Evolutionary conservation across 192 early-diverging fungal species (phyloP).

Genomic region (Linnemannia zychae): DNA sequence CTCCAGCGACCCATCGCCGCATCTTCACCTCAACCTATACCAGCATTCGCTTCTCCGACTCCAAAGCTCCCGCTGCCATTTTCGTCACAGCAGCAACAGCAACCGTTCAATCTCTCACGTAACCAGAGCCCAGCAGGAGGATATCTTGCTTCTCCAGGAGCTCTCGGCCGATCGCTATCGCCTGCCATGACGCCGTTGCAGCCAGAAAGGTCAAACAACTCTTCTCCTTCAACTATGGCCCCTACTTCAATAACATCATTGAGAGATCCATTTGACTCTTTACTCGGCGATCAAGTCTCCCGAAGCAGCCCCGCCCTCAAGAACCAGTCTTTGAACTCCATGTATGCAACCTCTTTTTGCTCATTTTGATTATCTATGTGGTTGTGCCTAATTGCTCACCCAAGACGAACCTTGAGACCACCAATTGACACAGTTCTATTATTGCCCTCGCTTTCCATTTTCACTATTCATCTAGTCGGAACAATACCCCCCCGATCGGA

Average conservation of each 20-base stretch:
- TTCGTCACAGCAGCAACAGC: constrained; percentile 13
- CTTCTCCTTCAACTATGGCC: constrained; percentile 21
- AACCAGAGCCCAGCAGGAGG: constrained; percentile 31
- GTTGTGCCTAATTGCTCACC: not conserved
- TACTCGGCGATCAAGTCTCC: constrained; percentile 45
- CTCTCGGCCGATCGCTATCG: constrained; percentile 43
- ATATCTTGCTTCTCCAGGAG: constrained; percentile 24
- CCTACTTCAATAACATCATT: constrained; percentile 1
- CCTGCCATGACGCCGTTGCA: constrained; percentile 41
- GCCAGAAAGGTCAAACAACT: constrained; percentile 33
- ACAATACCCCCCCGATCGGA: constrained; percentile 47
- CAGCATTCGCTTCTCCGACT: constrained; percentile 24
- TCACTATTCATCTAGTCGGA: constrained; percentile 11
- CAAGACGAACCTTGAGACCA: not conserved
- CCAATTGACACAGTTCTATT: not conserved
- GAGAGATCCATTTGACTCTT: constrained; percentile 36
- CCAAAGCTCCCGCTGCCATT: constrained; percentile 29
- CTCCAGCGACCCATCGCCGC: not conserved
- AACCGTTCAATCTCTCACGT: constrained; percentile 4
- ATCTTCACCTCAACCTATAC: constrained; percentile 7
- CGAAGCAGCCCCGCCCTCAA: constrained; percentile 30
- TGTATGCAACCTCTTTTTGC: constrained; percentile 19
- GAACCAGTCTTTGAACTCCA: constrained; percentile 47
- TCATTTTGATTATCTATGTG: not conserved
- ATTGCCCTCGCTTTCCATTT: not conserved